These are phyloP conservation scores for Inga leiocalycina DNA, from an alignment of 306 rosid genomes.

Conservation along the genomic window DNA sequence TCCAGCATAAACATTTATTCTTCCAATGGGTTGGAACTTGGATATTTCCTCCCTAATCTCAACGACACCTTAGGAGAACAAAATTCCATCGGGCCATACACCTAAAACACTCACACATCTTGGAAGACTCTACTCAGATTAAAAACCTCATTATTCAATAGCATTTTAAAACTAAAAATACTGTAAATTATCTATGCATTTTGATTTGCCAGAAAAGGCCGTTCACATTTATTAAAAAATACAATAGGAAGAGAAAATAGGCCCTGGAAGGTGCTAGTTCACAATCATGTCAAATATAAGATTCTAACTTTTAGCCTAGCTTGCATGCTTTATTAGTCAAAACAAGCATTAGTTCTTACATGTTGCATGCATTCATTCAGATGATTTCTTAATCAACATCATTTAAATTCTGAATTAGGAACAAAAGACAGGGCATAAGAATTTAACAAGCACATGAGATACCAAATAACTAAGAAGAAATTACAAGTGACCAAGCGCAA, in stretches of 20 bases:
- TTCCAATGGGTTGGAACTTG: neutral
- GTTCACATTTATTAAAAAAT: neutral
- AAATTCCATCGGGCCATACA: neutral
- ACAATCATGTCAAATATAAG: neutral
- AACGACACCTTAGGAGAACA: neutral
- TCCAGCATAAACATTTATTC: neutral
- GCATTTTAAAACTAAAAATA: neutral
- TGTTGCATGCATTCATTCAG: neutral
- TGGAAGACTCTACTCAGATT: neutral
- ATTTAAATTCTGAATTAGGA: neutral
- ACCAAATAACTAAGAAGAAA: neutral
- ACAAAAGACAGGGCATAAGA: neutral
- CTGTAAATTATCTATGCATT: neutral
- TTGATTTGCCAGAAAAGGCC: neutral
- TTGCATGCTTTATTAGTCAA: neutral
- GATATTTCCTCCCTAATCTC: neutral
- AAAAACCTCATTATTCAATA: neutral
- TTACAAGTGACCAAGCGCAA: neutral
- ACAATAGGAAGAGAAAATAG: neutral
- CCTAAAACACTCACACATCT: neutral
- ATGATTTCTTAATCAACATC: neutral
- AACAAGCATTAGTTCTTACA: neutral
- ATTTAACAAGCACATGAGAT: neutral
- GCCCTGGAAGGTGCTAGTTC: neutral
- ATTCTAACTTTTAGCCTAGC: neutral